phyloP scores from a whole-genome alignment of 768 basidiomycete species.

The Boletus tylopilopsis region DNA sequence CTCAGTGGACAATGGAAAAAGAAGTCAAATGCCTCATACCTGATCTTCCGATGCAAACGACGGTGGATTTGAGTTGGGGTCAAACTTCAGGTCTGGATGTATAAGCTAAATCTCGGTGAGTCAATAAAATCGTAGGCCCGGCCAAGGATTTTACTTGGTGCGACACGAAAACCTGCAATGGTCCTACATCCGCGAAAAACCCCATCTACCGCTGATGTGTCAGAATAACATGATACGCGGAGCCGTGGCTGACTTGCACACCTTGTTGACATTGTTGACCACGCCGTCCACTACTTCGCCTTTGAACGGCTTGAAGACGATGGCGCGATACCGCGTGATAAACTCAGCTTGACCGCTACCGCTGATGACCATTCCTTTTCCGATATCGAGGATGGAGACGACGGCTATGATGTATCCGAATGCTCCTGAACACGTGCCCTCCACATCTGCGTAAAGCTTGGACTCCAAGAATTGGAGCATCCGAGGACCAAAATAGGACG shows the following conservation, averaged over 20 bases:
- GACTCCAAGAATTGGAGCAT: constrained; percentile 91
- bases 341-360: constrained; percentile 97
- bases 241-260: constrained; percentile 37
- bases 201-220: constrained; percentile 68
- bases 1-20: neutral
- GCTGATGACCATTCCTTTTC: constrained; percentile 87
- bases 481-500: constrained; percentile 96
- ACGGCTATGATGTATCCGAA: constrained; percentile 95
- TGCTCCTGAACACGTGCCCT: constrained; percentile 94
- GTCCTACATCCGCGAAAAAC: constrained; percentile 96
- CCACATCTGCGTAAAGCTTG: constrained; percentile 93
- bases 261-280: constrained; percentile 94
- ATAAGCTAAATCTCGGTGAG: constrained; percentile 60
- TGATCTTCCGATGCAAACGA: constrained; percentile 91
- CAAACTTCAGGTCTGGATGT: constrained; percentile 90
- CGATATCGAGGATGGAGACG: constrained; percentile 85
- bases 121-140: neutral
- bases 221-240: neutral
- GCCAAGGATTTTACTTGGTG: constrained; percentile 65
- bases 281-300: constrained; percentile 97
- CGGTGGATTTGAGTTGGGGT: constrained; percentile 96
- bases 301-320: constrained; percentile 99
- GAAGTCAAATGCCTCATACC: constrained; percentile 36
- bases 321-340: constrained; percentile 88
- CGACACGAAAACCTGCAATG: constrained; percentile 90